Conservation (phyloP, 768 basidiomycete genomes). For the Pulveroboletus frians region DNA sequence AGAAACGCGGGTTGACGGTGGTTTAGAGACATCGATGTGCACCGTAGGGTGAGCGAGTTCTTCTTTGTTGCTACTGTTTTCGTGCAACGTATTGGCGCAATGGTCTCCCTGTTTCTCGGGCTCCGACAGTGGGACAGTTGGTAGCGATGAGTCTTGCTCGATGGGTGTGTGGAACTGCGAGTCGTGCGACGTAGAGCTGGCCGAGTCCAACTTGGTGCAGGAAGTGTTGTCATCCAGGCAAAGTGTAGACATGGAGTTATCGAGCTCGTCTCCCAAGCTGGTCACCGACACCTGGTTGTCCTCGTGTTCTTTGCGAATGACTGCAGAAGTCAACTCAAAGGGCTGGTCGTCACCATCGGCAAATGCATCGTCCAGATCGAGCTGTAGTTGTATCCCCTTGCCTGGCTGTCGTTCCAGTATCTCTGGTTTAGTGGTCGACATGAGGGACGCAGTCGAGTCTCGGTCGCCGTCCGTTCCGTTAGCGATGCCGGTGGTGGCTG, state of each 20-base stretch:
- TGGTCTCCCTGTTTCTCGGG: not conserved
- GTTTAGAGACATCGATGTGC: conserved; percentile 41
- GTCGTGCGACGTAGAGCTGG: conserved; percentile 14
- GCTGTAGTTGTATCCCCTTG: conserved; percentile 20
- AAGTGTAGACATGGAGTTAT: conserved; percentile 56
- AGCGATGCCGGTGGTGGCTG: conserved; percentile 5
- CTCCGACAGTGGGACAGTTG: conserved; percentile 24
- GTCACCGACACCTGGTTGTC: conserved; percentile 26
- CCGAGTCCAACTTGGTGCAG: conserved; percentile 12
- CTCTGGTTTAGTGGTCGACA: conserved; percentile 12
- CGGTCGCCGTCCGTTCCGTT: not conserved
- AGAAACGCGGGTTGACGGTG: conserved; percentile 29
- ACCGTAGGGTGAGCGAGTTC: conserved; percentile 36
- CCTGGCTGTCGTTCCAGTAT: conserved; percentile 21
- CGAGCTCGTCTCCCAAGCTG: conserved; percentile 29
- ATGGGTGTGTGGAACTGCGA: conserved; percentile 23
- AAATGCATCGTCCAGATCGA: conserved; percentile 66
- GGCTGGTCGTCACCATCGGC: conserved; percentile 46
- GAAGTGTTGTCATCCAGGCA: conserved; percentile 41
- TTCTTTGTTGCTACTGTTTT: conserved; percentile 3
- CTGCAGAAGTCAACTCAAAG: conserved; percentile 53
- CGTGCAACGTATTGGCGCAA: not conserved
- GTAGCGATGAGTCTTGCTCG: conserved; percentile 15
- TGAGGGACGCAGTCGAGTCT: conserved; percentile 2
- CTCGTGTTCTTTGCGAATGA: conserved; percentile 48